Base-by-base conservation (phyloP, 2,329 filamentous ascomycete species). In the Xylogone sp. region DNA sequence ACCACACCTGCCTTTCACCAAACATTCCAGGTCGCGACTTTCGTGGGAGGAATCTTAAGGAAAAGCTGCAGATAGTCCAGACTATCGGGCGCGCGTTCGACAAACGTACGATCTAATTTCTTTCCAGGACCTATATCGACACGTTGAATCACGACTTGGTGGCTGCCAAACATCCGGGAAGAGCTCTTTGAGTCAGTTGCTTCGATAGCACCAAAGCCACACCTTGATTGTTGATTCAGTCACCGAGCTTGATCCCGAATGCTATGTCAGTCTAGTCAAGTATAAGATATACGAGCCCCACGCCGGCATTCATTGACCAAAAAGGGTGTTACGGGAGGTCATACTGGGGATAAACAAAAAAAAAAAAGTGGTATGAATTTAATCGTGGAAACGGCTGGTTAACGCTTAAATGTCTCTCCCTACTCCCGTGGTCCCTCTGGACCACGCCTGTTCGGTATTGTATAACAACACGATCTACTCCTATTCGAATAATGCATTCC, bases 401-500 rank as follows among this genome's bases (percentile, higher is more conserved):
- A 54, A 50, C 22, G 47, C 51, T 45, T 58, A 45, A 50, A 67
- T 67, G 65, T 44, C 51, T 49, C 75, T 86, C 51, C 90, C 90
- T 46, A 72, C 83, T 64, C 90, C 91, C 48, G 74, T 80, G 49
- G 78, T 83, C 65, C 75, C 85, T 56, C 74, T 97, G 67, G 81
- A 84, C 68, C 83, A 86, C 69, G 84, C 89, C 63, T 97, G 93
- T 71, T 90, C 91, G 52, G 82, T 87, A 64, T 79, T 97, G 55
- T 77, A 89, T 73, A 77, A 91, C 65, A 85, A 91, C 68, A 90
- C 84, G 12, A 82, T 97, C 49, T 97, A 95, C 73, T 84, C 88
- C 44, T 96, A 90, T 68, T 89, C 90, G 5, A 71, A 83, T 8
- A 71, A 81, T 45, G 88, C 83, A 22, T 92, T 97, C 62, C 82